A percentile compares a stretch with the other conserved stretches of the same genome.
phyloP scores from a whole-genome alignment of 1,139 yeast genomes.

The Nakaseomyces bracarensis region DNA sequence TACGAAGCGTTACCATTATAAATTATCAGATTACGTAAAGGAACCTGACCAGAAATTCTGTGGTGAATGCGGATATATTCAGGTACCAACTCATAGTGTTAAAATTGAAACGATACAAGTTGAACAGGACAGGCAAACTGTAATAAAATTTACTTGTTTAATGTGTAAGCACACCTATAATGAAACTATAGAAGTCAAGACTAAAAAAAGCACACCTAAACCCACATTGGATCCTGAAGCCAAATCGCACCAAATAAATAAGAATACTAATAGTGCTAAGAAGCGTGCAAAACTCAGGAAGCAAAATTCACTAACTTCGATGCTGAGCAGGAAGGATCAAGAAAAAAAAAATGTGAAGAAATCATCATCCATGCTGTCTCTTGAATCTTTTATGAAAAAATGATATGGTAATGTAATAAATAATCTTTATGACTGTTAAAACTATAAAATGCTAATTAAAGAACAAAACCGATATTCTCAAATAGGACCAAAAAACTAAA shows the following conservation, averaged over 20 bases:
- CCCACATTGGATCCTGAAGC: constrained; percentile 23
- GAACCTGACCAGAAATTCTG: constrained; percentile 35
- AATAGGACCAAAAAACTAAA: too few species aligned
- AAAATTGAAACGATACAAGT: constrained; percentile 13
- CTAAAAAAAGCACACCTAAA: constrained; percentile 12
- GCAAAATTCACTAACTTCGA: constrained; percentile 29
- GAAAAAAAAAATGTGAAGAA: constrained; percentile 31
- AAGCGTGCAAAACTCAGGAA: constrained; percentile 35
- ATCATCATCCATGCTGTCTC: constrained; percentile 34
- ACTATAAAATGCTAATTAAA: too few species aligned
- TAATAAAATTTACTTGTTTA: constrained; percentile 1
- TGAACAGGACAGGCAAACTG: background rate
- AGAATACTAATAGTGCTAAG: constrained; percentile 35
- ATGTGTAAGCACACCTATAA: constrained; percentile 2
- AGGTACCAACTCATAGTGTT: constrained; percentile 42
- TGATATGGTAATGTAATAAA: too few species aligned
- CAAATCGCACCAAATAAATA: constrained; percentile 17
- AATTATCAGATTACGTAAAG: constrained; percentile 23
- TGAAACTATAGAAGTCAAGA: background rate
- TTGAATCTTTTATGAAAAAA: constrained; percentile 43
- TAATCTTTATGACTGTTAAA: too few species aligned
- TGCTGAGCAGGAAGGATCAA: constrained; percentile 40
- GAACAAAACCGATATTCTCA: too few species aligned
- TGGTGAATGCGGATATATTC: constrained; percentile 38
- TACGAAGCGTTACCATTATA: constrained; percentile 25